These are phyloP conservation scores for Amaranthus hypochondriacus DNA, from an alignment of 148 eudicot genomes.

Conservation along the genomic window DNA sequence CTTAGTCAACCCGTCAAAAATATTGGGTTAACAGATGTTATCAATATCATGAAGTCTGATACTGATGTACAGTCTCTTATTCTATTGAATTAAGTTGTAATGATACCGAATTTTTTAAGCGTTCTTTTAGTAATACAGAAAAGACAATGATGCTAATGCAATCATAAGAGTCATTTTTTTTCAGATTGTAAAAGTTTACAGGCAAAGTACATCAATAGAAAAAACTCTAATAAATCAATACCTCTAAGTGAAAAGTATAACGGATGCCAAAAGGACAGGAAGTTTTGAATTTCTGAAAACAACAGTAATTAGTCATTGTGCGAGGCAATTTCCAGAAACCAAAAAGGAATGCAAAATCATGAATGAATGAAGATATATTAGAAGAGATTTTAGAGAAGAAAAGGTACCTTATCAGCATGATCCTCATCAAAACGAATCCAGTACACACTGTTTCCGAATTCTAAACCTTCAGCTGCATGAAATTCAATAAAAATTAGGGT, in stretches of 20 bases:
- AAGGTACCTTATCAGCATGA: constrained; percentile 57
- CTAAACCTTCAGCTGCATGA: constrained; percentile 76
- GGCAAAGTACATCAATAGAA: constrained; percentile 1
- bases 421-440: constrained; percentile 92
- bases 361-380: neutral
- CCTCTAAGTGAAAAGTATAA: constrained; percentile 96
- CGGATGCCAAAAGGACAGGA: constrained; percentile 90
- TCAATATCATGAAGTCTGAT: too few relatives aligned
- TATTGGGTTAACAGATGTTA: too few relatives aligned
- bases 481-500: neutral
- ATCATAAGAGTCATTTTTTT: neutral
- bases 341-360: neutral
- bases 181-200: neutral
- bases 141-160: neutral
- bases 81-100: too few relatives aligned
- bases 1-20: too few relatives aligned
- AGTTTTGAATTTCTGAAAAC: constrained; percentile 77
- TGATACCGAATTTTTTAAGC: too few relatives aligned
- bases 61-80: too few relatives aligned
- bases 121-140: neutral
- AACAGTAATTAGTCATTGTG: constrained; percentile 5
- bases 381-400: constrained; percentile 10
- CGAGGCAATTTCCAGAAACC: neutral
- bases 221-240: constrained; percentile 20
- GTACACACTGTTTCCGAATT: constrained; percentile 87